These are phyloP conservation scores for Gentiana straminea DNA, from an alignment of 257 asterid species.

Conservation along the genomic window DNA sequence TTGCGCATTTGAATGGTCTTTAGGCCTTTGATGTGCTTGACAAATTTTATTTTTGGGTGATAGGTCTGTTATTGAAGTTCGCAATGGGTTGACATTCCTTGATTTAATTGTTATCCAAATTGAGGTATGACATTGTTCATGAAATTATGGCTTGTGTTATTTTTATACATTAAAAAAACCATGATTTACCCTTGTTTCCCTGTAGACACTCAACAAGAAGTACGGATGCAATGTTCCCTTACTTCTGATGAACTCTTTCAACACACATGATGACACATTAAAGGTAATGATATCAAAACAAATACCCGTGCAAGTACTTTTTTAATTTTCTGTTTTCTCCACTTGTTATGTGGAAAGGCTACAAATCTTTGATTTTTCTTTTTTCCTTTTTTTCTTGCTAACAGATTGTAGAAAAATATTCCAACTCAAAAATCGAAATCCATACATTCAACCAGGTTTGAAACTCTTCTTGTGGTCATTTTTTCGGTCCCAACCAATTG, in stretches of 20 bases:
- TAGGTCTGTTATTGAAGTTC: slow-evolving; percentile 99
- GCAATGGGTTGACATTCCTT: slow-evolving; percentile 89
- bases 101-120: slow-evolving; percentile 93
- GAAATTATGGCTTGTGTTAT: background rate
- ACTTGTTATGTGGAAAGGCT: background rate
- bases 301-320: background rate
- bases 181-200: slow-evolving; percentile 2
- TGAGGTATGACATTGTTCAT: slow-evolving; percentile 46
- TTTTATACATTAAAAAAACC: background rate
- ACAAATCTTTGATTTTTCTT: slow-evolving; percentile 17
- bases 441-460: slow-evolving; percentile 95
- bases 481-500: background rate
- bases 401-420: slow-evolving; percentile 84
- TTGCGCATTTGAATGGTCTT: background rate
- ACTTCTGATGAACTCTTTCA: slow-evolving; percentile 96
- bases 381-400: background rate
- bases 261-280: slow-evolving; percentile 90
- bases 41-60: slow-evolving; percentile 6
- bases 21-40: background rate
- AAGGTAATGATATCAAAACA: slow-evolving; percentile 43
- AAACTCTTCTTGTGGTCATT: background rate
- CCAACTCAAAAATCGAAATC: slow-evolving; percentile 62
- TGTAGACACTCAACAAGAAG: slow-evolving; percentile 69
- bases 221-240: slow-evolving; percentile 94
- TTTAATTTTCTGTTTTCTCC: background rate